Base-by-base conservation (phyloP, 2,329 filamentous ascomycete species). In the Fusarium caatingaense region DNA sequence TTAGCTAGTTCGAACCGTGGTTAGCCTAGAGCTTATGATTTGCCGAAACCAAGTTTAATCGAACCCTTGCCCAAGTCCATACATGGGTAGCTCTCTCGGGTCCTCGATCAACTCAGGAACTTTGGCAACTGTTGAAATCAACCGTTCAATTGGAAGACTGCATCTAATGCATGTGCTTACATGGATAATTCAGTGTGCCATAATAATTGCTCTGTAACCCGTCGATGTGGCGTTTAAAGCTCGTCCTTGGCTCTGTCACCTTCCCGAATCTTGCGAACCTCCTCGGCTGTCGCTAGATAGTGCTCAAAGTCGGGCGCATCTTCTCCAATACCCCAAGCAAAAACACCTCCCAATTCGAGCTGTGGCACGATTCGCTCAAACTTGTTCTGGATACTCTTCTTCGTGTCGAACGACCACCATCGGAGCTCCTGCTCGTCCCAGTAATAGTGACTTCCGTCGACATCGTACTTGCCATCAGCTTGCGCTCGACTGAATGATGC, bases 341-440 rank as follows among this genome's bases (percentile, higher is more conserved):
- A 93, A 7, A 92, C 87, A 18, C 92, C 92, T 2, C 91, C 91
- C 0, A 93, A 77, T 2, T 81, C 78, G 74, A 86, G 84, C 32
- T 82, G 81, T 30, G 83, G 80, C 5, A 92, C 83, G 37, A 94
- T 84, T 7, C 85, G 77, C 6, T 83, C 79, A 61, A 93, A 88
- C 80, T 94, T 94, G 60, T 82, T 80, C 15, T 77, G 71, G 53
- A 94, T 89, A 15, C 88, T 83, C 10, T 83, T 82, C 0, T 85
- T 83, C 0, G 89, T 91, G 64, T 94, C 92, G 83, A 89, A 93
- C 0, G 90, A 90, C 92, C 92, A 94, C 85, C 91, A 94, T 30
- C 90, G 76, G 56, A 85, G 79, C 69, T 87, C 82, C 7, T 80
- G 68, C 1, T 76, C 63, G 74, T 94, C 92, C 83, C 87, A 92